phyloP scores from a whole-genome alignment of 2,329 filamentous ascomycete genomes.

The Dothidotthia symphoricarpi region DNA sequence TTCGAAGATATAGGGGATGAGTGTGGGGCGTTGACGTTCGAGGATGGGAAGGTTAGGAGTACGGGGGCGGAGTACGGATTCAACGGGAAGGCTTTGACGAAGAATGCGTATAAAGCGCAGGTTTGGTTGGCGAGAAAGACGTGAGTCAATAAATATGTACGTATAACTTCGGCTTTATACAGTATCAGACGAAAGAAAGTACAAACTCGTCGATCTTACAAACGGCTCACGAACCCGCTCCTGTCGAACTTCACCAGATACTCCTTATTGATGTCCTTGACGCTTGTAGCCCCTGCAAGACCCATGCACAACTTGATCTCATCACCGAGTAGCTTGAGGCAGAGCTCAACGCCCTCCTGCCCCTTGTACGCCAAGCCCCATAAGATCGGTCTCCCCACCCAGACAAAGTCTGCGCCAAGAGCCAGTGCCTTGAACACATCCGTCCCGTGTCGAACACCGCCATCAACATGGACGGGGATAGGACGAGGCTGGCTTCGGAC shows the following conservation, averaged over 20 bases:
- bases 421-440: slow-evolving; percentile 95
- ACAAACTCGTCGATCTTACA: too few species aligned
- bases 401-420: slow-evolving; percentile 85
- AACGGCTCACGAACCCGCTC: slow-evolving; percentile 19
- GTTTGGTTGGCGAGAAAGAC: slow-evolving; percentile 51
- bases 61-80: slow-evolving; percentile 55
- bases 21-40: slow-evolving; percentile 49
- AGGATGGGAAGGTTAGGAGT: slow-evolving; percentile 44
- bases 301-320: slow-evolving; percentile 28
- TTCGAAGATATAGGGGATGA: slow-evolving; percentile 47
- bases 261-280: slow-evolving; percentile 23
- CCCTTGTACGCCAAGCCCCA: slow-evolving; percentile 61
- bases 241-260: slow-evolving; percentile 25
- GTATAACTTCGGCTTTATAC: too few species aligned
- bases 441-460: slow-evolving; percentile 80
- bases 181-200: too few species aligned
- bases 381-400: slow-evolving; percentile 54
- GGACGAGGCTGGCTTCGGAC: slow-evolving; percentile 45
- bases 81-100: slow-evolving; percentile 51
- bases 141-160: too few species aligned
- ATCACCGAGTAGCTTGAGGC: slow-evolving; percentile 17
- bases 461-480: slow-evolving; percentile 79
- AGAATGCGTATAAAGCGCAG: slow-evolving; percentile 56
- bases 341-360: slow-evolving; percentile 22
- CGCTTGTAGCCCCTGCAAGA: slow-evolving; percentile 20